phyloP scores from a whole-genome alignment of 805 yeast genomes.

The Lachancea thermotolerans region DNA sequence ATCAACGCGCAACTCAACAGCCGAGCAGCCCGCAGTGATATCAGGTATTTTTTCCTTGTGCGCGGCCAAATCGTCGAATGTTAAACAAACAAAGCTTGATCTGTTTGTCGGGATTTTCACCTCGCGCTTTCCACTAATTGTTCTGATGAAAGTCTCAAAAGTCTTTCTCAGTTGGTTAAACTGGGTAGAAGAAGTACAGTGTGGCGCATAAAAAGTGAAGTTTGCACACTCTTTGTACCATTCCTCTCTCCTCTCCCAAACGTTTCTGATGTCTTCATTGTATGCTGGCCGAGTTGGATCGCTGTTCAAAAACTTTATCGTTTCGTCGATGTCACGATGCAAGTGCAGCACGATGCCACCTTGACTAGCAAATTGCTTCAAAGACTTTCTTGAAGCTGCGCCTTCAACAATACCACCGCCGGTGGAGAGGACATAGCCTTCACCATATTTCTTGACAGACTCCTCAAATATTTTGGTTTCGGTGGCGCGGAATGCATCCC shows the following conservation, averaged over 20 bases:
- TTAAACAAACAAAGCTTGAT: slow-evolving; percentile 68
- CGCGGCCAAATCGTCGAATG: slow-evolving; percentile 51
- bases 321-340: slow-evolving; percentile 79
- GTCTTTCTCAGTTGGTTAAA: slow-evolving; percentile 51
- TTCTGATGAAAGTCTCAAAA: slow-evolving; percentile 50
- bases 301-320: slow-evolving; percentile 61
- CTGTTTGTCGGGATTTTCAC: slow-evolving; percentile 32
- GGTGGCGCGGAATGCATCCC: slow-evolving; percentile 76
- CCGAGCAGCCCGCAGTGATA: slow-evolving; percentile 63
- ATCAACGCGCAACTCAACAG: slow-evolving; percentile 81
- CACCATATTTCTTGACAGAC: slow-evolving; percentile 32
- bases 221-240: slow-evolving; percentile 81
- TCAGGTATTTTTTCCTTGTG: slow-evolving; percentile 42
- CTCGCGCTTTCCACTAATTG: slow-evolving; percentile 50
- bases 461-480: slow-evolving; percentile 56
- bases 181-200: slow-evolving; percentile 50
- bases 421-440: slow-evolving; percentile 71
- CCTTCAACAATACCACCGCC: slow-evolving; percentile 96
- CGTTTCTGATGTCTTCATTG: slow-evolving; percentile 67
- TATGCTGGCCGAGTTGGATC: slow-evolving; percentile 90
- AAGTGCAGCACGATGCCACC: slow-evolving; percentile 85
- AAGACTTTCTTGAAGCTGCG: slow-evolving; percentile 52
- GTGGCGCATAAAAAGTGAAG: slow-evolving; percentile 68
- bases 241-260: slow-evolving; percentile 74
- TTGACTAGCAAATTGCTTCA: slow-evolving; percentile 45